A percentile compares a stretch with the other conserved stretches of the same genome.
Evolutionary conservation across 1,284 basidiomycete genomes (phyloP).

Genomic region (Malassezia pachydermatis): DNA sequence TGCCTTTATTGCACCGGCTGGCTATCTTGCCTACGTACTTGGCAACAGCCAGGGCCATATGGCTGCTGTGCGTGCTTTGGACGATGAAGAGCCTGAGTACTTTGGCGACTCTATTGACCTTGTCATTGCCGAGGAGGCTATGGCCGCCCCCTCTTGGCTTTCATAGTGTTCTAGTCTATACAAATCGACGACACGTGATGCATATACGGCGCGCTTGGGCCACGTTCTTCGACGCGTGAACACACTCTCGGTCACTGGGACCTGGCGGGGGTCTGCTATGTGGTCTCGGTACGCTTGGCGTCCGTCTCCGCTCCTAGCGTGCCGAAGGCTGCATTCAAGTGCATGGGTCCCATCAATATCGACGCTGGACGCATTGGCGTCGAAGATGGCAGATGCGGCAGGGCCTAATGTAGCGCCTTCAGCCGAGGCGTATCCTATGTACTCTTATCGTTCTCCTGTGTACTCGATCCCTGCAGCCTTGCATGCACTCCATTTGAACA

Average conservation of each 20-base stretch:
- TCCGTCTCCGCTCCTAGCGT: too few relatives aligned
- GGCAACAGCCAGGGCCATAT: slow-evolving; percentile 23
- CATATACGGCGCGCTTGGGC: slow-evolving; percentile 1
- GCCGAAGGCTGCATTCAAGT: too few relatives aligned
- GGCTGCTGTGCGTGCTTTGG: slow-evolving; percentile 22
- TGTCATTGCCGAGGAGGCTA: slow-evolving; percentile 33
- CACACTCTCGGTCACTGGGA: too few relatives aligned
- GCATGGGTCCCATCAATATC: too few relatives aligned
- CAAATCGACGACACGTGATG: too few relatives aligned
- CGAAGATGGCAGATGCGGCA: too few relatives aligned
- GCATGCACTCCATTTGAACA: not conserved
- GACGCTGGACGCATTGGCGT: too few relatives aligned
- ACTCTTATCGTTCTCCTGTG: not conserved
- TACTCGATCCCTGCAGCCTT: not conserved
- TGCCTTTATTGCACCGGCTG: slow-evolving; percentile 37
- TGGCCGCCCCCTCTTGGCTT: slow-evolving; percentile 25
- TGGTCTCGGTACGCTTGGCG: too few relatives aligned
- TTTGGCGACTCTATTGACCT: slow-evolving; percentile 42
- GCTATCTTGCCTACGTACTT: slow-evolving; percentile 30
- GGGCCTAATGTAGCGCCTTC: too few relatives aligned
- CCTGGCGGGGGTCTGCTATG: too few relatives aligned
- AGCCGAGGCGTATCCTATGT: not conserved
- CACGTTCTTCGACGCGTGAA: too few relatives aligned
- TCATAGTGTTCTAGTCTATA: slow-evolving; percentile 9
- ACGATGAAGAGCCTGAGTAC: slow-evolving; percentile 22